These are phyloP conservation scores for Ustilago bromivora DNA, from an alignment of 1,284 basidiomycete species.

Conservation along the genomic window DNA sequence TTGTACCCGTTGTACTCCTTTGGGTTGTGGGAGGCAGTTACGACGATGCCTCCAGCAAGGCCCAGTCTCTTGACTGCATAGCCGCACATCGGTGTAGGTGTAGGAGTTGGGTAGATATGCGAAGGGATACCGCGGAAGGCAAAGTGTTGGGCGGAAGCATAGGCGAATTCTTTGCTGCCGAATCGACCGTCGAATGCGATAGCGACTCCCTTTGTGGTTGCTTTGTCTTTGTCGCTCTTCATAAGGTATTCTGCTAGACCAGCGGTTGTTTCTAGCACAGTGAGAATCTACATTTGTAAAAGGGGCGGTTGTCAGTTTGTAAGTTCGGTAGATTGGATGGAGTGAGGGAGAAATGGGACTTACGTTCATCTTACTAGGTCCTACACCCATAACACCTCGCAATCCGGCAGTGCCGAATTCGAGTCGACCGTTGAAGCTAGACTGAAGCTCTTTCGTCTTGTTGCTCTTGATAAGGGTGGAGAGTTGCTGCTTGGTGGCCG, in stretches of 20 bases:
- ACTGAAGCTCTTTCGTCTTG: constrained; percentile 45
- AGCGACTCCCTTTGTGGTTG: constrained; percentile 54
- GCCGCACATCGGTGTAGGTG: constrained; percentile 60
- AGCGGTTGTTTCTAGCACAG: constrained; percentile 57
- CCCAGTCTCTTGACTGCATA: constrained; percentile 59
- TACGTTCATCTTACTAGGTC: constrained; percentile 61
- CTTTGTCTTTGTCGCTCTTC: constrained; percentile 32
- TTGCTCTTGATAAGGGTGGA: constrained; percentile 39
- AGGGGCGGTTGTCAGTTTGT: too few species aligned
- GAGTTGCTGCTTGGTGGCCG: constrained; percentile 42
- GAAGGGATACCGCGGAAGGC: constrained; percentile 51
- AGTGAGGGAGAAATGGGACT: constrained; percentile 6
- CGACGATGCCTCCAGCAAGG: constrained; percentile 60
- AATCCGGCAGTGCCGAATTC: constrained; percentile 63
- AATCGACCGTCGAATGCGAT: constrained; percentile 64
- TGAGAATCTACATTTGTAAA: constrained; percentile 42
- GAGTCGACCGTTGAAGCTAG: constrained; percentile 55
- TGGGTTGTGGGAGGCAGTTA: constrained; percentile 64
- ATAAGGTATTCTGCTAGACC: constrained; percentile 56
- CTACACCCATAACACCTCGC: constrained; percentile 59
- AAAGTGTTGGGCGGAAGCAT: constrained; percentile 56
- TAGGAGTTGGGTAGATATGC: constrained; percentile 44
- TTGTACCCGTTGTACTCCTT: constrained; percentile 66
- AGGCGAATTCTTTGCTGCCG: constrained; percentile 56
- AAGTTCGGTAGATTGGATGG: too few species aligned